phyloP scores from a whole-genome alignment of 2,329 filamentous ascomycete genomes.

The Camillea tinctor region DNA sequence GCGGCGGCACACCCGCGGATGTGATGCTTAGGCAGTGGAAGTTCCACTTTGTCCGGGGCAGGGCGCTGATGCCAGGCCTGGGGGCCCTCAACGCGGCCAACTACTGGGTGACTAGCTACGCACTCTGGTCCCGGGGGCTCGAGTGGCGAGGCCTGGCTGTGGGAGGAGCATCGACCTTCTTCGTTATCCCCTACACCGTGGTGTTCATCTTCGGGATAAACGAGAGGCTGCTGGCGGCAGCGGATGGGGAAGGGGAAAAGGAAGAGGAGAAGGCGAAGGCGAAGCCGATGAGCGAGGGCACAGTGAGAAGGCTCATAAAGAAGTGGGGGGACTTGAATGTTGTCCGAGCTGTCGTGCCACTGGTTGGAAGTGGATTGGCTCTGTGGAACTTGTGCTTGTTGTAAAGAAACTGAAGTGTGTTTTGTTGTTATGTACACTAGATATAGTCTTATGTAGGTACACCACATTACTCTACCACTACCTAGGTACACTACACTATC shows the following conservation, averaged over 20 bases:
- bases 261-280: conserved; percentile 12
- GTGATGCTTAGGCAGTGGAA: conserved; percentile 24
- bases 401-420: background rate
- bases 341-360: conserved; percentile 23
- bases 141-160: conserved; percentile 26
- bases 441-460: no score
- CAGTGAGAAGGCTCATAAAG: conserved; percentile 23
- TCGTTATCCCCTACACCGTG: conserved; percentile 23
- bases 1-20: conserved; percentile 14
- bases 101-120: conserved; percentile 20
- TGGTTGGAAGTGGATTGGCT: conserved; percentile 30
- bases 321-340: conserved; percentile 30
- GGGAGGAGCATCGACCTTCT: conserved; percentile 19
- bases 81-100: conserved; percentile 17
- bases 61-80: conserved; percentile 14
- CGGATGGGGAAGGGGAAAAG: conserved; percentile 14
- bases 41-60: conserved; percentile 19
- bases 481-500: no score
- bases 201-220: conserved; percentile 20
- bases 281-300: conserved; percentile 24
- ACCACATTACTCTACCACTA: no score
- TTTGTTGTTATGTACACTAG: background rate
- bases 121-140: conserved; percentile 12
- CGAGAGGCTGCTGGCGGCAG: conserved; percentile 12
- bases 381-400: conserved; percentile 27